Conservation (phyloP, 768 basidiomycete genomes). For the Chiua virens region DNA sequence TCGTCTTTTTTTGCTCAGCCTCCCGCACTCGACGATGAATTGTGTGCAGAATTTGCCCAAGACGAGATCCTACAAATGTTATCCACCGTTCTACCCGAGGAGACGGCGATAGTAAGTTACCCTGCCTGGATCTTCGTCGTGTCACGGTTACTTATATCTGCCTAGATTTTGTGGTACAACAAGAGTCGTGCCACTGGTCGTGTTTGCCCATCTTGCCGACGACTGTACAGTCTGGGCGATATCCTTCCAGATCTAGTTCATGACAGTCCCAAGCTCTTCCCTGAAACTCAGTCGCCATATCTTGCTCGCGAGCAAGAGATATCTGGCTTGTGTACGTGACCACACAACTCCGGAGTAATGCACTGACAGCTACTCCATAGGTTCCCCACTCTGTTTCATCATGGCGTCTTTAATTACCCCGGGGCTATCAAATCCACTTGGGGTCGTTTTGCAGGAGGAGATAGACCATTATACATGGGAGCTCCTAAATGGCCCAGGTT, state of each 20-base stretch:
- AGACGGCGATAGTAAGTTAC: conserved; percentile 61
- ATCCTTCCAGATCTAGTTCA: conserved; percentile 48
- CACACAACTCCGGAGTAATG: not conserved
- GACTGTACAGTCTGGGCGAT: conserved; percentile 72
- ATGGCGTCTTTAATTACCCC: conserved; percentile 67
- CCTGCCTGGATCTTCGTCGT: not conserved
- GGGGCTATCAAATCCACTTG: conserved; percentile 63
- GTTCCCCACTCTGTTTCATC: conserved; percentile 76
- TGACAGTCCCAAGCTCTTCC: conserved; percentile 16
- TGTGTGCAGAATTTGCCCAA: conserved; percentile 78
- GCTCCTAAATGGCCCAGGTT: conserved; percentile 47
- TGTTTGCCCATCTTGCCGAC: conserved; percentile 76
- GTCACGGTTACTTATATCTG: not conserved
- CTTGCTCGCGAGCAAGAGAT: conserved; percentile 63
- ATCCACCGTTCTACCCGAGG: conserved; percentile 64
- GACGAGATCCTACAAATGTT: conserved; percentile 77
- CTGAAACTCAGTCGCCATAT: conserved; percentile 35
- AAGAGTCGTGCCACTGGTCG: conserved; percentile 70
- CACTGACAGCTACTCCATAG: conserved; percentile 38
- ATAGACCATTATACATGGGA: conserved; percentile 68
- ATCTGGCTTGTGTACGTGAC: conserved; percentile 71
- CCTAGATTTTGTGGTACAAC: conserved; percentile 81
- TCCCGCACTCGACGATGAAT: conserved; percentile 58
- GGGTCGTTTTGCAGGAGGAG: conserved; percentile 67
- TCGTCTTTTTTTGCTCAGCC: conserved; percentile 66